Conservation (phyloP, 192 early-diverging fungal species). For the Spizellomyces punctatus region DNA sequence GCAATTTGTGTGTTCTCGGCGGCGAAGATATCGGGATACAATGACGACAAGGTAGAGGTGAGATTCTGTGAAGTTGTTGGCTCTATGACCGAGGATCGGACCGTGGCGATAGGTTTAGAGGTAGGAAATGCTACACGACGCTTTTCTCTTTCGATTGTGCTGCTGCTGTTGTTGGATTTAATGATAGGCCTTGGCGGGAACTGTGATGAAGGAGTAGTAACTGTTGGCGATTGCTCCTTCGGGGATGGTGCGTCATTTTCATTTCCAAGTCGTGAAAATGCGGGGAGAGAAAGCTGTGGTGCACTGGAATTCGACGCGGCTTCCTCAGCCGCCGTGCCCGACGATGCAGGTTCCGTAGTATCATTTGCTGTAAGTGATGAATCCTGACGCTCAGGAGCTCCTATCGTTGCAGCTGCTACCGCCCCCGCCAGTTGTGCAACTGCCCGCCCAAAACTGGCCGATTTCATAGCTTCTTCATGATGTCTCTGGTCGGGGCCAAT, state of each 20-base stretch:
- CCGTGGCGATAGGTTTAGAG: constrained; percentile 30
- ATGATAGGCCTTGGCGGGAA: constrained; percentile 7
- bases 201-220: neutral
- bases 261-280: neutral
- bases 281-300: constrained; percentile 21
- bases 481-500: neutral
- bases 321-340: neutral
- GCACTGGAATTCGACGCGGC: too few relatives aligned
- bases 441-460: constrained; percentile 11
- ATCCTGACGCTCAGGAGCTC: neutral
- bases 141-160: constrained; percentile 2
- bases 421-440: neutral
- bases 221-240: neutral
- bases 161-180: neutral
- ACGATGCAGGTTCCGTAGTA: neutral
- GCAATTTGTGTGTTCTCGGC: constrained; percentile 22
- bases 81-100: neutral
- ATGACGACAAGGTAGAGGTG: constrained; percentile 23
- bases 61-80: neutral
- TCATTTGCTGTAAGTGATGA: neutral
- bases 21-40: constrained; percentile 39
- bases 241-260: neutral
- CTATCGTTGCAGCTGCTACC: neutral
- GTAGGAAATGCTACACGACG: constrained; percentile 29
- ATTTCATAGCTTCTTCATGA: constrained; percentile 7